A percentile compares a stretch with the other conserved stretches of the same genome.
These are phyloP conservation scores for Penicillium sp. DNA, from an alignment of 2,329 filamentous ascomycete species.

Conservation along the genomic window DNA sequence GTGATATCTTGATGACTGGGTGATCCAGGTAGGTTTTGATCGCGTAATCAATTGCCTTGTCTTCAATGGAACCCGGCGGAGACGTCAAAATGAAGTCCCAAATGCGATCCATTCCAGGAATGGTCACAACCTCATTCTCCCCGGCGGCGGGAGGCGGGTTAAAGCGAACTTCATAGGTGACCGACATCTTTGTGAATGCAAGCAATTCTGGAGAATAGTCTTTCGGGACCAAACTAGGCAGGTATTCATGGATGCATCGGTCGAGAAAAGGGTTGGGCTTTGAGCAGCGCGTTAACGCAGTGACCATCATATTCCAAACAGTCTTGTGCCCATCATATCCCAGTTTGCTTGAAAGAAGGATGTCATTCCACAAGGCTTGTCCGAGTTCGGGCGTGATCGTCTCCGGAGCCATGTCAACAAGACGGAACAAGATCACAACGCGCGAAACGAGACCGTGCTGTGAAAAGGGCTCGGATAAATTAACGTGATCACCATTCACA, in stretches of 20 bases:
- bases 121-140: slow-evolving; percentile 42
- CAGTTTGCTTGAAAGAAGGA: slow-evolving; percentile 65
- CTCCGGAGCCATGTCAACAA: slow-evolving; percentile 62
- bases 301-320: slow-evolving; percentile 68
- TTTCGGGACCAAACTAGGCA: slow-evolving; percentile 39
- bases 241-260: slow-evolving; percentile 43
- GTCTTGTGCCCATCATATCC: slow-evolving; percentile 60
- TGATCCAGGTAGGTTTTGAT: slow-evolving; percentile 70
- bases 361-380: slow-evolving; percentile 65
- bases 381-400: slow-evolving; percentile 64
- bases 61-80: slow-evolving; percentile 63
- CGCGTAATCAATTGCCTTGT: slow-evolving; percentile 65
- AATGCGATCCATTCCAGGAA: slow-evolving; percentile 64
- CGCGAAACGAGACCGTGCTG: slow-evolving; percentile 52
- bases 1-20: slow-evolving; percentile 40
- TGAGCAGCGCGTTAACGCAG: slow-evolving; percentile 26
- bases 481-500: slow-evolving; percentile 43
- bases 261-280: slow-evolving; percentile 43
- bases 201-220: slow-evolving; percentile 42
- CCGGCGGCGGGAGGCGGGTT: slow-evolving; percentile 48
- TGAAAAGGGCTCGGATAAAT: slow-evolving; percentile 39
- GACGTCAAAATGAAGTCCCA: slow-evolving; percentile 78
- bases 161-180: slow-evolving; percentile 56
- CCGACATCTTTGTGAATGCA: slow-evolving; percentile 43
- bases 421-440: slow-evolving; percentile 56